phyloP scores from a whole-genome alignment of 1,284 basidiomycete genomes.

The Moesziomyces antarcticus region DNA sequence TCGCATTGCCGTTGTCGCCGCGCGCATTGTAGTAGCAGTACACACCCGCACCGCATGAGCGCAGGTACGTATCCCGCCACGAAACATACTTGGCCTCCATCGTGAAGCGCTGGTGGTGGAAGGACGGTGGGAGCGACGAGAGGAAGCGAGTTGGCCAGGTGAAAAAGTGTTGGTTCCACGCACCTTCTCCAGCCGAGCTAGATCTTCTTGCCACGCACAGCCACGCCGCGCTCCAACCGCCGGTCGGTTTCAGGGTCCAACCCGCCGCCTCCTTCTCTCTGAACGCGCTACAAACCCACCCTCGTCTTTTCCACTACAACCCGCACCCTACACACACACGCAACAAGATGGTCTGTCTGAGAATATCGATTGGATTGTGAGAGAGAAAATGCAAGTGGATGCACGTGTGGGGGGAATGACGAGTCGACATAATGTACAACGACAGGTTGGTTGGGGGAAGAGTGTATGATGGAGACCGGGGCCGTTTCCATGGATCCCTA shows the following conservation, averaged over 20 bases:
- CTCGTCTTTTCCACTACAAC: not conserved
- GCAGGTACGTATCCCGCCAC: slow-evolving; percentile 43
- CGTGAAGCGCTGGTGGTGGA: not conserved
- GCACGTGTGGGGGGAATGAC: slow-evolving; percentile 1
- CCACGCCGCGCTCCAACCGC: not conserved
- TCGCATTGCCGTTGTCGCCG: slow-evolving; percentile 58
- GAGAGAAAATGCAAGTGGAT: slow-evolving; percentile 3
- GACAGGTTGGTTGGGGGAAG: slow-evolving; percentile 7
- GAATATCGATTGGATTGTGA: slow-evolving; percentile 4
- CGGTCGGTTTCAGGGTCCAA: not conserved
- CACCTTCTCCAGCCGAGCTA: not conserved
- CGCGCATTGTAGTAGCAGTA: slow-evolving; percentile 61
- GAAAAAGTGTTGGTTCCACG: slow-evolving; percentile 19
- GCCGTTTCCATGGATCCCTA: slow-evolving; percentile 45
- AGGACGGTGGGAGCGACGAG: not conserved
- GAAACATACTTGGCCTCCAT: slow-evolving; percentile 53
- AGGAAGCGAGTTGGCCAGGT: not conserved
- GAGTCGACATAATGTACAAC: slow-evolving; percentile 36
- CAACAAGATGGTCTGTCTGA: not conserved
- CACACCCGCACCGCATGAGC: slow-evolving; percentile 25
- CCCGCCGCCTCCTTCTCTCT: not conserved
- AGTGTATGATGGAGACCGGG: slow-evolving; percentile 7
- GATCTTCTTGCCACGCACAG: slow-evolving; percentile 14
- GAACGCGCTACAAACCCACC: no score
- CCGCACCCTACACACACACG: not conserved